Evolutionary conservation across 345 rosid species (phyloP).

Genomic region (Heritiera littoralis): DNA sequence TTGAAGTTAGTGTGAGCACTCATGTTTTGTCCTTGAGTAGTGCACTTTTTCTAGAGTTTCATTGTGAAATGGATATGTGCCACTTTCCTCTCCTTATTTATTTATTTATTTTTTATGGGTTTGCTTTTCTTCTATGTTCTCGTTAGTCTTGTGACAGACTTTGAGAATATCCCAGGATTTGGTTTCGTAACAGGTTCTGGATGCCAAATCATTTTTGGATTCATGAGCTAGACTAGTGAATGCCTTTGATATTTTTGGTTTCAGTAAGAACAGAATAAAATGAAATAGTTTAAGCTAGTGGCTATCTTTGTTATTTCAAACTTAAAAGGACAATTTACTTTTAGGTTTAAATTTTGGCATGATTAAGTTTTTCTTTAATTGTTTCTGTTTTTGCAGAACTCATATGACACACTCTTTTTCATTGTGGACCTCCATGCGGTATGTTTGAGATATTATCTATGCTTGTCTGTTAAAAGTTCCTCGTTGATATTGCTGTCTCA

Average conservation of each 20-base stretch:
- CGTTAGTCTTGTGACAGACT: neutral
- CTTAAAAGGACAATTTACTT: neutral
- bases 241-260: neutral
- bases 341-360: neutral
- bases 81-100: too few relatives aligned
- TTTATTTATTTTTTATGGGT: neutral
- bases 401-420: conserved; percentile 77
- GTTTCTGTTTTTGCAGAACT: conserved; percentile 52
- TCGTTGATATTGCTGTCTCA: neutral
- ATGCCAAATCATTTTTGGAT: conserved; percentile 2
- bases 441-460: conserved; percentile 26
- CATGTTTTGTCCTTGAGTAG: neutral
- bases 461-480: neutral
- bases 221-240: neutral
- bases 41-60: neutral
- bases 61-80: neutral
- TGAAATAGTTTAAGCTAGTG: neutral
- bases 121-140: neutral
- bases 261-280: neutral
- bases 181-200: neutral
- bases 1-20: neutral
- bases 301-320: neutral
- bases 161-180: neutral
- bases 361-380: neutral
- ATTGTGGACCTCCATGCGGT: conserved; percentile 92